Base-by-base conservation (phyloP, 441 rosid genomes). In the Breynia disticha region DNA sequence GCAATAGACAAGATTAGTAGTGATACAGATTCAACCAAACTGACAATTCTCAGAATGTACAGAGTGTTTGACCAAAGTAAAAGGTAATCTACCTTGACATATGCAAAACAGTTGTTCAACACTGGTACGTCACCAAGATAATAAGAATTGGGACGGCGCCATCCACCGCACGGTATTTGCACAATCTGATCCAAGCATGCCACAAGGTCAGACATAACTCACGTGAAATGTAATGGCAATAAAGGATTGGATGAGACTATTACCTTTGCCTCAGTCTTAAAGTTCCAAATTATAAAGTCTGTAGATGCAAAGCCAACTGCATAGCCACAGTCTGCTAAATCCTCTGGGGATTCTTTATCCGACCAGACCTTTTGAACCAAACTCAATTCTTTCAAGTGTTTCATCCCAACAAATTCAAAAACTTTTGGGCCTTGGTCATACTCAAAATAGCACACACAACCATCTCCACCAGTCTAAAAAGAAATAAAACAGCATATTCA, bases 91-190 rank as follows among this genome's bases (percentile, higher is more conserved):
- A 88, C 98, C 97, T 93, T 93, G 52, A 86, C 93, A 63, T 75
- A 84, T 50, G 97, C 90, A 75, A 93, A 93, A 67, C 95, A 88
- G 60, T 81, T 63, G 61, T 77, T 70, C 71, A 60, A 67, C 64
- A 76, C 96, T 42, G 95, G 96, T 57, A 79, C 60, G 63, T 82
- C 80, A 55, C 98, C 90, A 22, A 86, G 73, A 72, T 81, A 75
- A 69, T 67, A 88, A 65, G 91, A 86, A 71, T 86, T 95, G 46
- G 98, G 98, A 43, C 95, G 98, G 17, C 98, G 84, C 98, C 98
- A 93, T 58, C 97, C 98, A 64, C 98, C 98, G 56, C 98, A 93
- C 53, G 98, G 69, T 70, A 93, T 78, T 79, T 88, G 93, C 69
- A 86, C 57, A 72, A 93, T 84, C 98, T 90, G 74, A 62, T 51